Base-by-base conservation (phyloP, 352 stramenopile genomes). In the Phytophthora idaei region DNA sequence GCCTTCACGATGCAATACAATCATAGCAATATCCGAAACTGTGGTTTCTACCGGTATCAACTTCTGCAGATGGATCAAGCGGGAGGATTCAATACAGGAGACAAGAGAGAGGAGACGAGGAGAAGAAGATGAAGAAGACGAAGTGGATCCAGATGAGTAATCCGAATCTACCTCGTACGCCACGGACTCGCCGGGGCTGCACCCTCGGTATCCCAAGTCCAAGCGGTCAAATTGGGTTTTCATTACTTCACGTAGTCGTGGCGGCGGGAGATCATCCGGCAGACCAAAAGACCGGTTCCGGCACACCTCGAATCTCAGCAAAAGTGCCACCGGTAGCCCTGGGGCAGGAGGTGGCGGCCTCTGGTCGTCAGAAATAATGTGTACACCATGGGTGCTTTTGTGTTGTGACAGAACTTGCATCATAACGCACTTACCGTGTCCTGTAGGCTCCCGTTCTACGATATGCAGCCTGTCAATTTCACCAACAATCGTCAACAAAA, bases 91-190 rank as follows among this genome's bases (percentile, higher is more conserved):
- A 11, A 55, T n/a, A n/a, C n/a, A n/a, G n/a, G n/a, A n/a, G 46
- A 54, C 11, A 52, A 5, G 56, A 69, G 25, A 73, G 63, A 11
- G 70, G 46, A 39, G 66, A 77, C 0, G 69, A 77, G 36, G 64
- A 76, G 67, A 75, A 12, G 68, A 76, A 5, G 69, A 76, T 7
- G 58, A 73, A 31, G 63, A 71, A 8, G 68, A 76, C 10, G 70
- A 74, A 1, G 65, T 65, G 9, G 57, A 69, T 14, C 45, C 42
- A n/a, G 56, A 25, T 21, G 60, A 72, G 4, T 61, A 67, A 1
- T 74, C 66, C 0, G 66, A 78, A 53, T 71, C 70, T 36, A 72
- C 70, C 9, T 74, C 66, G 8, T 66, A 74, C 41, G 65, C 60
- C 14, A 77, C 60, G 7, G 65, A 74, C 21, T 74, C 60, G 2